A percentile compares a stretch with the other conserved stretches of the same genome.
Conservation (phyloP, 306 rosid species). For the Medicago ruthenica region DNA sequence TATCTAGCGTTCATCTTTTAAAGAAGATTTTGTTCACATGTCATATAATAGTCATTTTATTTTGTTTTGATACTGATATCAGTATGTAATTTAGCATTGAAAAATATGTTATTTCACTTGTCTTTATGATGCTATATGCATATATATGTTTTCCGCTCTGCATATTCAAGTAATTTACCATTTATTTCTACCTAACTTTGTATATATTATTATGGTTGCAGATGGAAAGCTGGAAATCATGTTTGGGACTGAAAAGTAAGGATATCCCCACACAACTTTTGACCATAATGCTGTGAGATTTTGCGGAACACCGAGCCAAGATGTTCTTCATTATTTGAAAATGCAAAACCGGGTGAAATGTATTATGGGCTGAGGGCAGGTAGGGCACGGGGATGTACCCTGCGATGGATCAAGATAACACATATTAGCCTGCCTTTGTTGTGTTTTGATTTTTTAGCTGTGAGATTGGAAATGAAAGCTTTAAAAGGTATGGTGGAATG, state of each 20-base stretch:
- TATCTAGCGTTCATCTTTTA: conserved; percentile 7
- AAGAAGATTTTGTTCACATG: conserved; percentile 25
- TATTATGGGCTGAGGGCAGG: conserved; percentile 9
- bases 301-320: conserved; percentile 15
- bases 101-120: conserved; percentile 31
- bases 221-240: conserved; percentile 46
- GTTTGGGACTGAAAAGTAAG: conserved; percentile 22
- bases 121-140: neutral
- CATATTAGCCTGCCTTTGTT: conserved; percentile 28
- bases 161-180: conserved; percentile 27
- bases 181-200: conserved; percentile 41
- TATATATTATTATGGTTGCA: conserved; percentile 48
- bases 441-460: conserved; percentile 18
- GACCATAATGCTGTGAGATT: conserved; percentile 2
- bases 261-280: neutral
- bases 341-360: conserved; percentile 4
- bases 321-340: conserved; percentile 25
- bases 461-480: conserved; percentile 28
- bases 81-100: conserved; percentile 15
- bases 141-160: conserved; percentile 10
- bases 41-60: conserved; percentile 28
- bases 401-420: conserved; percentile 35
- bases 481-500: neutral
- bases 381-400: conserved; percentile 16
- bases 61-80: conserved; percentile 35